Evolutionary conservation across 371 early-diverging fungal species (phyloP).

Genomic region (Rozella allomycis): DNA sequence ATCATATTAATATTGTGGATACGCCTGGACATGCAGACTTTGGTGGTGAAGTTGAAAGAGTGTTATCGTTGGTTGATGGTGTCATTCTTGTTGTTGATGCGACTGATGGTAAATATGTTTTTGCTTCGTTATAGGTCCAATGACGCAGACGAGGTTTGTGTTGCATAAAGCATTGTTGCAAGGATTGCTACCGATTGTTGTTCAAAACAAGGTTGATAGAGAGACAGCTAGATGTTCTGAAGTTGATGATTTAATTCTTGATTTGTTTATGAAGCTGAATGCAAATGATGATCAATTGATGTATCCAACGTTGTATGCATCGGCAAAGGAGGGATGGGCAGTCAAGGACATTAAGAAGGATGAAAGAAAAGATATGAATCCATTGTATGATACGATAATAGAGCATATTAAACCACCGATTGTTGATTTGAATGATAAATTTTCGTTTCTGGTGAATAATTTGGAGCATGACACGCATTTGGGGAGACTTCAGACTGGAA

Average conservation of each 20-base stretch:
- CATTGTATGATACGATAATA: conserved; percentile 43
- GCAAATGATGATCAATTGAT: conserved; percentile 49
- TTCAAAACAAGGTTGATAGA: conserved; percentile 56
- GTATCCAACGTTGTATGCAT: conserved; percentile 44
- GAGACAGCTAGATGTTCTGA: conserved; percentile 41
- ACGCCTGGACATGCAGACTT: conserved; percentile 39
- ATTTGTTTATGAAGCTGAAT: conserved; percentile 43
- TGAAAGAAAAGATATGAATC: conserved; percentile 20
- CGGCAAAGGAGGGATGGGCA: conserved; percentile 62
- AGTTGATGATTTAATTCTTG: conserved; percentile 47
- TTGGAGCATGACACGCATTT: conserved; percentile 48
- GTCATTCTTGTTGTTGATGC: conserved; percentile 8
- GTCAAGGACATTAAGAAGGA: conserved; percentile 17
- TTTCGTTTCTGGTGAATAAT: conserved; percentile 57
- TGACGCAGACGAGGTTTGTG: conserved; percentile 31
- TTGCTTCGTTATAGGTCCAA: too few relatives aligned
- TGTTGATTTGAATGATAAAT: conserved; percentile 31
- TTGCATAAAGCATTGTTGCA: conserved; percentile 41
- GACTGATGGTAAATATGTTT: too few relatives aligned
- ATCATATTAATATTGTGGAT: conserved; percentile 7
- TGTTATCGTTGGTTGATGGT: conserved; percentile 42
- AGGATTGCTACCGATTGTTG: conserved; percentile 43
- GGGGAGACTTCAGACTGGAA: conserved; percentile 51
- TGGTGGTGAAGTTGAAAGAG: conserved; percentile 64
- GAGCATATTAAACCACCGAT: conserved; percentile 36